phyloP scores from a whole-genome alignment of 2,329 filamentous ascomycete species.

The Tolypocladium pustulatum region DNA sequence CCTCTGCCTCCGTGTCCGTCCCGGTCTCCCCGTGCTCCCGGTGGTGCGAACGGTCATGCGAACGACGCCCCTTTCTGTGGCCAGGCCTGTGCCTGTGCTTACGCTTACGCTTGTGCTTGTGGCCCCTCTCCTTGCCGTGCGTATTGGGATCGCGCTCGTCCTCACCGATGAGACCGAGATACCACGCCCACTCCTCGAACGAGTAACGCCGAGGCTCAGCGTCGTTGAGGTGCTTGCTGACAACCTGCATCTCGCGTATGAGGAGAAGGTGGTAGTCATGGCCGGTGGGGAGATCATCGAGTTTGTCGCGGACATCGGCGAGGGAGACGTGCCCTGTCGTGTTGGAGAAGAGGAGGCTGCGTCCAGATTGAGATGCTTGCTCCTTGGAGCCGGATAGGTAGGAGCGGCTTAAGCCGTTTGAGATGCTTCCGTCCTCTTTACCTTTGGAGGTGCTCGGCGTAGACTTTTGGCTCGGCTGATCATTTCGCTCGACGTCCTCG shows the following conservation, averaged over 20 bases:
- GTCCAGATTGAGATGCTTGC: not conserved
- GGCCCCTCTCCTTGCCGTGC: conserved; percentile 31
- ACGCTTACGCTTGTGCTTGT: not conserved
- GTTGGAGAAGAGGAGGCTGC: conserved; percentile 8
- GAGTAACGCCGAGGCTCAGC: conserved; percentile 53
- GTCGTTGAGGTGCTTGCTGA: conserved; percentile 51
- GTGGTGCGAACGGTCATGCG: not conserved
- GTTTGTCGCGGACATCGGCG: conserved; percentile 23
- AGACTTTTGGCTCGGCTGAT: not conserved
- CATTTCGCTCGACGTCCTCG: conserved; percentile 1
- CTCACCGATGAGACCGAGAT: conserved; percentile 65
- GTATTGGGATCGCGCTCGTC: conserved; percentile 41
- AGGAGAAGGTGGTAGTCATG: conserved; percentile 54
- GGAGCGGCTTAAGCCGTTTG: not conserved
- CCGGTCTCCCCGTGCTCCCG: not conserved
- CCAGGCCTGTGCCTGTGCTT: not conserved
- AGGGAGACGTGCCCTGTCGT: conserved; percentile 22
- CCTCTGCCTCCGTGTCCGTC: not conserved
- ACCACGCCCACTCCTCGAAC: conserved; percentile 83
- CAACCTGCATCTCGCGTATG: conserved; percentile 57
- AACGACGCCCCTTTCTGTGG: not conserved
- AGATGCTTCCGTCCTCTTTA: not conserved
- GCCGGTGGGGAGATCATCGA: conserved; percentile 28
- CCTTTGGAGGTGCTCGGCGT: conserved; percentile 9
- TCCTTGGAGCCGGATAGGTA: not conserved